A percentile compares a stretch with the other conserved stretches of the same genome.
phyloP scores from a whole-genome alignment of 805 yeast species.

The Suhomyces tanzawaensis region DNA sequence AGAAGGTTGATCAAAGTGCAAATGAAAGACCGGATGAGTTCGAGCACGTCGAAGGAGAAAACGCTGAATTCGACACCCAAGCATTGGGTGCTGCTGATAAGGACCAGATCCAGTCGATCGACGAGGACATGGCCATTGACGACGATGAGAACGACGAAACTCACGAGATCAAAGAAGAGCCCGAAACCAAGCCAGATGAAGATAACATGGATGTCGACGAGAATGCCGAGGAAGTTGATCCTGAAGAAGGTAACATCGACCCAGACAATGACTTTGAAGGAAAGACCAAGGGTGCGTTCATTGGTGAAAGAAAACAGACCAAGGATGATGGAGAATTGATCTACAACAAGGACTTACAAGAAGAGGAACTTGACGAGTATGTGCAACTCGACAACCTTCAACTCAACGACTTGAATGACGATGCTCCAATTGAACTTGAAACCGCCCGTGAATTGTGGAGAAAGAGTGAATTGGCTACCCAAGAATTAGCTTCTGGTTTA shows the following conservation, averaged over 20 bases:
- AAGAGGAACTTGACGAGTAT: slow-evolving; percentile 16
- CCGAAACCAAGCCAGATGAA: slow-evolving; percentile 13
- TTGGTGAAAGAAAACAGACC: slow-evolving; percentile 45
- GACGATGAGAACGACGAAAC: slow-evolving; percentile 45
- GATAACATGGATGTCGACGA: slow-evolving; percentile 13
- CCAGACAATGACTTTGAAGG: slow-evolving; percentile 48
- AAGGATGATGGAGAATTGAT: slow-evolving; percentile 29
- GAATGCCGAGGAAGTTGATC: slow-evolving; percentile 29
- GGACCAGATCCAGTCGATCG: slow-evolving; percentile 73
- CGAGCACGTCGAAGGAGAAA: slow-evolving; percentile 78
- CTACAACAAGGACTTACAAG: slow-evolving; percentile 20
- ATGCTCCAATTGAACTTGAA: slow-evolving; percentile 52
- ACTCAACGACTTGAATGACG: slow-evolving; percentile 13
- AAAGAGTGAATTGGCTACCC: slow-evolving; percentile 77
- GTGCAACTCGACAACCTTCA: slow-evolving; percentile 6
- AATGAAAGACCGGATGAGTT: slow-evolving; percentile 81
- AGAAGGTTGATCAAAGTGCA: slow-evolving; percentile 47
- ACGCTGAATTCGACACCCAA: slow-evolving; percentile 77
- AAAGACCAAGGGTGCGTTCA: slow-evolving; percentile 48
- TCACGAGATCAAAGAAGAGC: slow-evolving; percentile 6
- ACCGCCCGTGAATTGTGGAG: slow-evolving; percentile 82
- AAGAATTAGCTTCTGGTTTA: slow-evolving; percentile 79
- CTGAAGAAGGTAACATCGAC: slow-evolving; percentile 28
- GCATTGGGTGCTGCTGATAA: slow-evolving; percentile 88
- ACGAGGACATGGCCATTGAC: slow-evolving; percentile 80